Evolutionary conservation across 306 rosid species (phyloP).

Genomic region (Nissolia schottii): DNA sequence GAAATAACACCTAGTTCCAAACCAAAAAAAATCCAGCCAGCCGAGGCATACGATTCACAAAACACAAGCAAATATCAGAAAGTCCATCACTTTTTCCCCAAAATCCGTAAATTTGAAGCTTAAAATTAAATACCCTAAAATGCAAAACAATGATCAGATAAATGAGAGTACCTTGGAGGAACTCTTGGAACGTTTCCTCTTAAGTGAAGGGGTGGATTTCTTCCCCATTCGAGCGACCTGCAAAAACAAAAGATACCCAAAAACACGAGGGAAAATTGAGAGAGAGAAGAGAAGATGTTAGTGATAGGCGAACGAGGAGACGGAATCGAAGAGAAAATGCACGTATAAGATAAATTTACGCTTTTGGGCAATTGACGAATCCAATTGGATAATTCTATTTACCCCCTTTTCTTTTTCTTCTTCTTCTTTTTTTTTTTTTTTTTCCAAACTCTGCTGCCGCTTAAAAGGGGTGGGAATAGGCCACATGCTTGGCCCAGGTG

Average conservation of each 20-base stretch:
- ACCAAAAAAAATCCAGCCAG: not conserved
- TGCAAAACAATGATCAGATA: not conserved
- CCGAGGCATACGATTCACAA: not conserved
- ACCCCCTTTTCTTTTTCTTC: no score
- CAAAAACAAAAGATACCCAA: conserved; percentile 21
- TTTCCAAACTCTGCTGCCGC: not conserved
- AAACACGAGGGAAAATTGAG: not conserved
- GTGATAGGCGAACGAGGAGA: not conserved
- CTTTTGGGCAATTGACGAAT: not conserved
- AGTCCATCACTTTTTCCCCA: not conserved
- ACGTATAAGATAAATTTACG: not conserved
- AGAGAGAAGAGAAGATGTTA: not conserved
- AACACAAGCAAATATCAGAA: not conserved
- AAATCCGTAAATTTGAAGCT: not conserved
- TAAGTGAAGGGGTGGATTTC: conserved; percentile 64
- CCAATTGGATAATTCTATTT: not conserved
- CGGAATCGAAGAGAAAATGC: not conserved
- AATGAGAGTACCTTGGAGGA: conserved; percentile 54
- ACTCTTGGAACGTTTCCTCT: conserved; percentile 56
- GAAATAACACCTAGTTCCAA: not conserved
- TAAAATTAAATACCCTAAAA: conserved; percentile 15
- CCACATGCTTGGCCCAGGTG: no score
- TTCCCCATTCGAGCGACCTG: conserved; percentile 71
- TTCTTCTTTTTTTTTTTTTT: no score
- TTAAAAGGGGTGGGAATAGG: no score